These are phyloP conservation scores for Actinomortierella ambigua DNA, from an alignment of 371 early-diverging fungal species.

Conservation along the genomic window DNA sequence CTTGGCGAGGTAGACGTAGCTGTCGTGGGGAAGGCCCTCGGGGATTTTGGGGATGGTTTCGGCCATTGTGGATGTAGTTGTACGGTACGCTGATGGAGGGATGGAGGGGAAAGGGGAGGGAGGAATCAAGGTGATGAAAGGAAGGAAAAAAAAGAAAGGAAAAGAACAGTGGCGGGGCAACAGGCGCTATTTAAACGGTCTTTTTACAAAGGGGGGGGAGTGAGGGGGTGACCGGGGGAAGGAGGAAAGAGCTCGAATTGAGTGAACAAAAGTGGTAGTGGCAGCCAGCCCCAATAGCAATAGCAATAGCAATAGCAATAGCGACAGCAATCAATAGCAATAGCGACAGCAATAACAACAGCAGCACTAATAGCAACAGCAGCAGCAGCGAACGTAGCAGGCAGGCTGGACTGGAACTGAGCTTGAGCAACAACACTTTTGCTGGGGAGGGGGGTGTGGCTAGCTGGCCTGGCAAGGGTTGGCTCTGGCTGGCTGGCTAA, in stretches of 20 bases:
- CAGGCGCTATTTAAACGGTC: not conserved
- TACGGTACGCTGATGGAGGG: constrained; percentile 17
- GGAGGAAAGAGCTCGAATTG: not conserved
- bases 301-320: too few species aligned
- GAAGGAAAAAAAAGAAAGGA: constrained; percentile 18
- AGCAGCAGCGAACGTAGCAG: too few species aligned
- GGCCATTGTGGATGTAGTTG: constrained; percentile 21
- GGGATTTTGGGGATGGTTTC: constrained; percentile 19
- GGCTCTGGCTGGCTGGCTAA: too few species aligned
- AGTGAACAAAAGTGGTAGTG: not conserved
- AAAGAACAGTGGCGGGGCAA: too few species aligned
- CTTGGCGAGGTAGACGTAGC: constrained; percentile 88
- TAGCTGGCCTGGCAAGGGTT: too few species aligned
- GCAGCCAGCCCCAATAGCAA: too few species aligned
- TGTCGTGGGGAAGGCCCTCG: constrained; percentile 26
- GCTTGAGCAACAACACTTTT: too few species aligned
- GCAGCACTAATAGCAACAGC: too few species aligned
- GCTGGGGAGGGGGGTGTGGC: too few species aligned
- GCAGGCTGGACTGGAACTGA: too few species aligned
- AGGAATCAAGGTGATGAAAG: constrained; percentile 9
- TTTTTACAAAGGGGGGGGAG: not conserved
- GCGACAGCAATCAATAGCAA: too few species aligned
- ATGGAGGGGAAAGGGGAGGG: constrained; percentile 6
- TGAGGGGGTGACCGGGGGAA: not conserved
- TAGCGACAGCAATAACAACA: too few species aligned